These are phyloP conservation scores for Miscanthus lutarioriparius DNA, from an alignment of 176 grass and related monocot genomes.

Conservation along the genomic window DNA sequence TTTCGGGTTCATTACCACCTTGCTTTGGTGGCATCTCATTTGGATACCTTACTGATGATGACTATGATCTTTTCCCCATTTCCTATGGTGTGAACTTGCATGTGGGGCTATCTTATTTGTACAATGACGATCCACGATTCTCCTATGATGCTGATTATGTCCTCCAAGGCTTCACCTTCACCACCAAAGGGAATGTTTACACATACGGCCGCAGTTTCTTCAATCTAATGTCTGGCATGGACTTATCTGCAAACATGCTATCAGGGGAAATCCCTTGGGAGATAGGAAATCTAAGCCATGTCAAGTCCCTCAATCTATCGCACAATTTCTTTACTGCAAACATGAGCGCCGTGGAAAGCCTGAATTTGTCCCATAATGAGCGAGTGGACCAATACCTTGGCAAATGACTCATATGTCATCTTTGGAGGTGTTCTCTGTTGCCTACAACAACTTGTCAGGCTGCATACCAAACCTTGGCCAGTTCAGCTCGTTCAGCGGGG, in stretches of 20 bases:
- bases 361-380: slow-evolving; percentile 33
- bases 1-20: slow-evolving; percentile 21
- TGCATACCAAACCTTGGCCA: slow-evolving; percentile 25
- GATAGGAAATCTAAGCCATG: slow-evolving; percentile 17
- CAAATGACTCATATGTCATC: background rate
- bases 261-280: slow-evolving; percentile 23
- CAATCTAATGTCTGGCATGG: background rate
- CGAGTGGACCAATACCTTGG: slow-evolving; percentile 13
- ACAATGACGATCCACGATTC: background rate
- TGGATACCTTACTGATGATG: too few relatives aligned
- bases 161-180: background rate
- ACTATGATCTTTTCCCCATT: background rate
- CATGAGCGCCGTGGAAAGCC: slow-evolving; percentile 17
- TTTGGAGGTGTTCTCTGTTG: slow-evolving; percentile 32
- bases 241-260: slow-evolving; percentile 29
- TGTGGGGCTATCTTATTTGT: too few relatives aligned
- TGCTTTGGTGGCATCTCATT: slow-evolving; percentile 33
- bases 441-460: slow-evolving; percentile 38
- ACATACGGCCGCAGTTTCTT: background rate
- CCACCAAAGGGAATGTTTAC: slow-evolving; percentile 16
- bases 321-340: slow-evolving; percentile 29
- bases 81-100: too few relatives aligned
- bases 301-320: slow-evolving; percentile 25
- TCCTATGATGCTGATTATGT: background rate
- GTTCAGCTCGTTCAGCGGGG: background rate